Conservation (phyloP, 2,329 filamentous ascomycete species). For the Ceratocystis colombiana region DNA sequence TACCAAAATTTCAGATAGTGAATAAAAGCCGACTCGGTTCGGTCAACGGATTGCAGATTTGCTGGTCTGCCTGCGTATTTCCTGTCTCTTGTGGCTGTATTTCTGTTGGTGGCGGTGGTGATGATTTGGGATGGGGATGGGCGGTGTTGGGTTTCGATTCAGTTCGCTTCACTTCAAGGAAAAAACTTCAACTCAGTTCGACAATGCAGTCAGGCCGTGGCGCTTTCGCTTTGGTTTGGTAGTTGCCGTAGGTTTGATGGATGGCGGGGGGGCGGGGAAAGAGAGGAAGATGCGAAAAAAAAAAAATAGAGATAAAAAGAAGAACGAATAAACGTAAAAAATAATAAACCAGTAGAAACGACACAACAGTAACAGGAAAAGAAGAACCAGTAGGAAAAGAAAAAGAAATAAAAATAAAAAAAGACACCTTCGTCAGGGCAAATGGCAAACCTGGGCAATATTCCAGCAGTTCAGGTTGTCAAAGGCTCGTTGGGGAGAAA, state of each 20-base stretch:
- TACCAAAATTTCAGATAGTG: not conserved
- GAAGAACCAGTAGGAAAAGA: not conserved
- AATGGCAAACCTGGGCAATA: slow-evolving; percentile 25
- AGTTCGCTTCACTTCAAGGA: slow-evolving; percentile 1
- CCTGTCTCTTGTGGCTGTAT: not conserved
- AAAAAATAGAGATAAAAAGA: slow-evolving; percentile 9
- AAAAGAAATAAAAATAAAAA: not conserved
- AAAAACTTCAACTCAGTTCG: slow-evolving; percentile 5
- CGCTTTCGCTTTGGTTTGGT: not conserved
- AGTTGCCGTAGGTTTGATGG: not conserved
- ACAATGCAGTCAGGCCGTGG: slow-evolving; percentile 15
- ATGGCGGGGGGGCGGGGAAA: slow-evolving; percentile 6
- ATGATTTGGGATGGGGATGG: not conserved
- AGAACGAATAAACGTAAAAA: not conserved
- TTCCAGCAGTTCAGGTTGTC: slow-evolving; percentile 25
- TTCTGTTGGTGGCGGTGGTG: not conserved
- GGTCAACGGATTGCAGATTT: not conserved
- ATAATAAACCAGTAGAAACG: not conserved
- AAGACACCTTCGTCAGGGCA: slow-evolving; percentile 9
- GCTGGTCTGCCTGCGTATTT: not conserved
- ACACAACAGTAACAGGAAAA: not conserved
- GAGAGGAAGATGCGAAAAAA: slow-evolving; percentile 3
- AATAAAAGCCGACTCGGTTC: not conserved
- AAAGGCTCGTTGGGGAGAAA: slow-evolving; percentile 12
- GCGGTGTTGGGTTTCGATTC: slow-evolving; percentile 13